Evolutionary conservation across 306 rosid species (phyloP).

Genomic region (Begonia peltatifolia): DNA sequence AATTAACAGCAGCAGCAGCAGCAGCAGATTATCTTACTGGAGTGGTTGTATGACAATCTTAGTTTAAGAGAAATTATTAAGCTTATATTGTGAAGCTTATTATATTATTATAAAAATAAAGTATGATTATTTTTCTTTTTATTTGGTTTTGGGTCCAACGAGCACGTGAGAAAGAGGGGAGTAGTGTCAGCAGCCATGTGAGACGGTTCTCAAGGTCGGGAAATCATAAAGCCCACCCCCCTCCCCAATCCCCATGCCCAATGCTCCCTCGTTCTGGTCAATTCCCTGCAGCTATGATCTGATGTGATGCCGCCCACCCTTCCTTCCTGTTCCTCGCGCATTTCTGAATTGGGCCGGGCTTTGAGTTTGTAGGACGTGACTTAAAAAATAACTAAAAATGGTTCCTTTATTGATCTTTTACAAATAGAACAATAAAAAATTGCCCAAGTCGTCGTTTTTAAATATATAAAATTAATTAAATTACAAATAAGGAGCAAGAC

Average conservation of each 20-base stretch:
- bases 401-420: too few species aligned
- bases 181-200: slow-evolving; percentile 83
- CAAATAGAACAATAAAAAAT: too few species aligned
- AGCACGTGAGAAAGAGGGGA: slow-evolving; percentile 66
- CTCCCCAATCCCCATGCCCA: slow-evolving; percentile 5
- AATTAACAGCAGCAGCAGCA: slow-evolving; percentile 8
- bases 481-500: too few species aligned
- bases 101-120: slow-evolving; percentile 17
- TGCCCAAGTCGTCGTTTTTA: too few species aligned
- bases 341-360: slow-evolving; percentile 13
- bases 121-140: slow-evolving; percentile 10
- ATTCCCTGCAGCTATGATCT: slow-evolving; percentile 30
- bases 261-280: slow-evolving; percentile 12
- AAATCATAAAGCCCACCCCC: slow-evolving; percentile 14
- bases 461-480: too few species aligned
- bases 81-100: neutral
- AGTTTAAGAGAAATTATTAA: neutral
- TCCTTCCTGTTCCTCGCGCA: slow-evolving; percentile 30
- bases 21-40: too few species aligned
- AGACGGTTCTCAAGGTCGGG: slow-evolving; percentile 23
- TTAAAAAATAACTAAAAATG: too few species aligned
- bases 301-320: neutral
- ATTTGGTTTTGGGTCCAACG: slow-evolving; percentile 24
- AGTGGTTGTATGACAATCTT: neutral
- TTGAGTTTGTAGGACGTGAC: too few species aligned